Conservation (phyloP, 306 rosid species). For the Senna tora region DNA sequence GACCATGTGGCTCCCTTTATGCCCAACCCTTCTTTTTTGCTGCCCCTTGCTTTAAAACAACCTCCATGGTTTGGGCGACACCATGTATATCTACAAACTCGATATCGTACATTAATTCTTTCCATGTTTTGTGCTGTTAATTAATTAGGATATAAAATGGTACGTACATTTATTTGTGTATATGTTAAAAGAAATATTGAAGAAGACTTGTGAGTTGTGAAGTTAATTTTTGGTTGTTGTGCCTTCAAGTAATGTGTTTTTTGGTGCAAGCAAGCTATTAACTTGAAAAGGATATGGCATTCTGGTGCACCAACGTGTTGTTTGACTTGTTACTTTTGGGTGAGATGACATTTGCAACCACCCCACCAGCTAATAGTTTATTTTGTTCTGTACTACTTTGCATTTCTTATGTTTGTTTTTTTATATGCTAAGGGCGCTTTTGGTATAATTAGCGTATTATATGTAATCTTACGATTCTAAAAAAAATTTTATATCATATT, state of each 20-base stretch:
- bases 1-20: slow-evolving; percentile 19
- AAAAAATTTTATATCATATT: too few species aligned
- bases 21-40: neutral
- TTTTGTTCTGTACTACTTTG: neutral
- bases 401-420: neutral
- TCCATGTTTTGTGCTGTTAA: slow-evolving; percentile 8
- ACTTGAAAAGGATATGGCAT: neutral
- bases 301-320: neutral
- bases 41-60: neutral
- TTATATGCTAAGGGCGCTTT: too few species aligned
- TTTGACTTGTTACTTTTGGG: slow-evolving; percentile 1
- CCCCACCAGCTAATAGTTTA: neutral
- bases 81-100: too few species aligned
- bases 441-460: too few species aligned
- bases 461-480: too few species aligned
- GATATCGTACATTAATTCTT: too few species aligned
- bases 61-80: neutral
- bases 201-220: neutral
- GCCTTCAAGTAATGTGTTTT: neutral
- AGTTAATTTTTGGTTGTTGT: neutral
- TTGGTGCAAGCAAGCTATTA: neutral
- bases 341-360: neutral
- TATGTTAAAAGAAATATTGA: neutral
- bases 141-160: too few species aligned
- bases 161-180: too few species aligned